Evolutionary conservation across 306 rosid genomes (phyloP), one percentile per base, ranked within the genome.

Genomic region (Betula pendula): DNA sequence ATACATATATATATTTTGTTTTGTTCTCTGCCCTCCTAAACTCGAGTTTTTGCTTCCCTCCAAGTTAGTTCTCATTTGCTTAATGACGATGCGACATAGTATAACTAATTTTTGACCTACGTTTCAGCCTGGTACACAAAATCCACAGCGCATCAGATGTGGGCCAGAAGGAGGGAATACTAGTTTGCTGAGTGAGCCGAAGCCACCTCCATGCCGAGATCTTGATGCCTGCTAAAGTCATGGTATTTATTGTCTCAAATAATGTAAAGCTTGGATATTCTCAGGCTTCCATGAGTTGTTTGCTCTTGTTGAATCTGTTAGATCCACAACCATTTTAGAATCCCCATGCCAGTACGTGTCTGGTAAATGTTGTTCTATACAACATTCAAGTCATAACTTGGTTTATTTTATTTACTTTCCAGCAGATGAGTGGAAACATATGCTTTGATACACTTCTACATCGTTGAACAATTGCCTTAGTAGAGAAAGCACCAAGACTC

Each of bases 81-180:
- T 58, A 25, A 42, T 0, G 55, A 76, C 44, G 38, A 20, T 50
- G 77, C 49, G 7, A 47, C 24, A 43, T 13, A 53, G 48, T 72
- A 35, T 56, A 13, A 72, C 62, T 17, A 24, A 19, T 12, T 55
- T 35, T 1, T 47, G 27, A 0, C 22, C 19, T 70, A 51, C 77
- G 60, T 87, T 80, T 31, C 85, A 96, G 99, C 93, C 20, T 0
- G 99, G 99, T 75, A 96, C 98, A 55, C 99, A 92, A 81, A 96
- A 96, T 75, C 91, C 97, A 6, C 67, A 45, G 12, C 91, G 97
- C 35, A 89, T 84, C n/a, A 89, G 0, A 80, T 2, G 94, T 43
- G 99, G 98, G 81, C 99, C 99, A 48, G 99, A 91, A 89, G 99
- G 99, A 70, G 99, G 99, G 80, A 96, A 96, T 53, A 91, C 96